Conservation (phyloP, 2,329 filamentous ascomycete species). For the Beauveria rudraprayagi region DNA sequence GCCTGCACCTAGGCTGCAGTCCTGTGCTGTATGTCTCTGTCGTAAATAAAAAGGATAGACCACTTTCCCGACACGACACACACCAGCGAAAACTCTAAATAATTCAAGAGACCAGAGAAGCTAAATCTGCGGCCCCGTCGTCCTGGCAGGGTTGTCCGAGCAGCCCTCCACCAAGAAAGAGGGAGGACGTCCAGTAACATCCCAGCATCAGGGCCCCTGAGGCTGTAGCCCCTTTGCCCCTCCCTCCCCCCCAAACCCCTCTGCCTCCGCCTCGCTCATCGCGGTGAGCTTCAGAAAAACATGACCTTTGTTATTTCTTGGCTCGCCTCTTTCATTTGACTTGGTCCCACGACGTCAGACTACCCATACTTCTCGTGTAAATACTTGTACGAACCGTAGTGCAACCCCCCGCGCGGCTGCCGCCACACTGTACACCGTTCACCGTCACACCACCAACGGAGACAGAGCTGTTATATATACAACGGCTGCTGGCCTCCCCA, state of each 20-base stretch:
- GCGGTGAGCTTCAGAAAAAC: not conserved
- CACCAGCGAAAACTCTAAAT: not conserved
- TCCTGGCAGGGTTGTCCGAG: not conserved
- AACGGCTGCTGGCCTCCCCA: not conserved
- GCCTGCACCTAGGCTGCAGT: not conserved
- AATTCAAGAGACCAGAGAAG: not conserved
- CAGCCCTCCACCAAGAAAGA: not conserved
- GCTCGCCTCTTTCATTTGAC: not conserved
- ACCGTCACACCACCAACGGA: not conserved
- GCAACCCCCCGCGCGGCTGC: not conserved
- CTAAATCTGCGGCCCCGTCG: not conserved
- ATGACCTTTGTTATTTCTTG: not conserved
- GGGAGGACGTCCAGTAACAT: not conserved
- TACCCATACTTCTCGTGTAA: not conserved
- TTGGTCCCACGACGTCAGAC: slow-evolving; percentile 1
- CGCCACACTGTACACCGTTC: not conserved
- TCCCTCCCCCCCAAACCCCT: not conserved
- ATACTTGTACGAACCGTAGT: not conserved
- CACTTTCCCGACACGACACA: no score
- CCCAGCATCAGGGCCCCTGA: not conserved
- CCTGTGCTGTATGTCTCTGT: not conserved
- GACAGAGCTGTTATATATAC: not conserved
- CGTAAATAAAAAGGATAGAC: no score
- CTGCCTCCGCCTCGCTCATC: slow-evolving; percentile 1
- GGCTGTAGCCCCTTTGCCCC: no score